A percentile compares a stretch with the other conserved stretches of the same genome.
Evolutionary conservation across 2,329 filamentous ascomycete species (phyloP).

Genomic region (Colletotrichum orchidophilum): DNA sequence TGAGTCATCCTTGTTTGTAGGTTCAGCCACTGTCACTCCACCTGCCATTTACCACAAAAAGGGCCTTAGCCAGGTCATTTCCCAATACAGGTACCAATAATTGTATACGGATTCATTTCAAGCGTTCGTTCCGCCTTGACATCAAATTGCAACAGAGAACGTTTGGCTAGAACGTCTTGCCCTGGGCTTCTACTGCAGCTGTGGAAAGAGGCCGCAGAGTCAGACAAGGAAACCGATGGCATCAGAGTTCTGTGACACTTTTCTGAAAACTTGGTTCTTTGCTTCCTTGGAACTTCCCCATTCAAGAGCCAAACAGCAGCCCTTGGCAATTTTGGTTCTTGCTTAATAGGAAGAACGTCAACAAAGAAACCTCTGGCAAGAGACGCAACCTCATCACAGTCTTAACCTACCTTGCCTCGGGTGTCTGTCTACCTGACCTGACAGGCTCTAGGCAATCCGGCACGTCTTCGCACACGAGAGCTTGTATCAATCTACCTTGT

Average conservation of each 20-base stretch:
- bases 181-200: background rate
- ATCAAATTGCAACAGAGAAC: background rate
- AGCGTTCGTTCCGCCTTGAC: background rate
- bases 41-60: background rate
- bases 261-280: background rate
- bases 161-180: background rate
- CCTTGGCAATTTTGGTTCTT: background rate
- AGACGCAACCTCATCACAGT: background rate
- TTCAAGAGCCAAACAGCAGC: background rate
- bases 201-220: background rate
- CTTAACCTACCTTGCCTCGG: background rate
- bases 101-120: background rate
- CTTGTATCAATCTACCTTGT: background rate
- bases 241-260: background rate
- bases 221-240: background rate
- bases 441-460: background rate
- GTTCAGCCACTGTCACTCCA: too few relatives aligned
- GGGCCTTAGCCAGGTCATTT: background rate
- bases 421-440: background rate
- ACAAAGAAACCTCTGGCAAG: background rate
- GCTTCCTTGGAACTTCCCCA: background rate
- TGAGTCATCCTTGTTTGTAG: background rate
- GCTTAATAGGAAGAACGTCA: background rate
- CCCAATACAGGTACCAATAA: background rate
- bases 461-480: background rate